Evolutionary conservation across 2,329 filamentous ascomycete species (phyloP).

Genomic region (Penicillium hordei): DNA sequence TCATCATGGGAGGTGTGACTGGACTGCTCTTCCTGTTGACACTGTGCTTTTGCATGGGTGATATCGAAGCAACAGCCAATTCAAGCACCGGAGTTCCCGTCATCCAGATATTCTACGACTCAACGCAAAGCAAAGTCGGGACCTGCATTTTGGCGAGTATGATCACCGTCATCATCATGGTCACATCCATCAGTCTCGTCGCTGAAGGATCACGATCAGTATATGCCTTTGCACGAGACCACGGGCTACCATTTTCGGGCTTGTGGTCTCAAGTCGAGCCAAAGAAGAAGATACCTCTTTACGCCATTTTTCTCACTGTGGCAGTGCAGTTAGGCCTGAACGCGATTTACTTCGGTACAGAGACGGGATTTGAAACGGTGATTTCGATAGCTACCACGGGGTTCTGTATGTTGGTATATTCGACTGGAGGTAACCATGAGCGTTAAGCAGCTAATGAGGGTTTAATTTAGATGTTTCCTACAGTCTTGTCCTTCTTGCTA

Average conservation of each 20-base stretch:
- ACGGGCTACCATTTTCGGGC: conserved; percentile 16
- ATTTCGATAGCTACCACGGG: conserved; percentile 11
- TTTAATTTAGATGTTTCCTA: conserved; percentile 9
- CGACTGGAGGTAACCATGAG: neutral
- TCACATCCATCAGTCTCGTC: conserved; percentile 44
- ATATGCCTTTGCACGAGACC: conserved; percentile 32
- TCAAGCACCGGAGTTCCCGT: conserved; percentile 53
- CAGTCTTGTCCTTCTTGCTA: conserved; percentile 7
- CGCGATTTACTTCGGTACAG: conserved; percentile 13
- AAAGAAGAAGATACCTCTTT: conserved; percentile 6
- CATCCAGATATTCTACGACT: conserved; percentile 55
- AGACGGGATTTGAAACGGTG: conserved; percentile 13
- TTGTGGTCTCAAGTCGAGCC: conserved; percentile 6
- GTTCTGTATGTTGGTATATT: conserved; percentile 7
- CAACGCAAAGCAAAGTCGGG: conserved; percentile 44
- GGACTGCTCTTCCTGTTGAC: conserved; percentile 52
- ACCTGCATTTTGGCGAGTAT: conserved; percentile 46
- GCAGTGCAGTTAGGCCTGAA: conserved; percentile 11
- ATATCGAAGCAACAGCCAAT: conserved; percentile 48
- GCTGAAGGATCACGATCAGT: conserved; percentile 47
- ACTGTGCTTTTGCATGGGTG: conserved; percentile 54
- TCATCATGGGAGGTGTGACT: conserved; percentile 47
- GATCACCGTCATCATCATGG: conserved; percentile 47
- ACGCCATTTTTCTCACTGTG: conserved; percentile 5
- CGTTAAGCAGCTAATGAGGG: neutral